Conservation (phyloP, 148 eudicot genomes). For the Camellia sinensis region DNA sequence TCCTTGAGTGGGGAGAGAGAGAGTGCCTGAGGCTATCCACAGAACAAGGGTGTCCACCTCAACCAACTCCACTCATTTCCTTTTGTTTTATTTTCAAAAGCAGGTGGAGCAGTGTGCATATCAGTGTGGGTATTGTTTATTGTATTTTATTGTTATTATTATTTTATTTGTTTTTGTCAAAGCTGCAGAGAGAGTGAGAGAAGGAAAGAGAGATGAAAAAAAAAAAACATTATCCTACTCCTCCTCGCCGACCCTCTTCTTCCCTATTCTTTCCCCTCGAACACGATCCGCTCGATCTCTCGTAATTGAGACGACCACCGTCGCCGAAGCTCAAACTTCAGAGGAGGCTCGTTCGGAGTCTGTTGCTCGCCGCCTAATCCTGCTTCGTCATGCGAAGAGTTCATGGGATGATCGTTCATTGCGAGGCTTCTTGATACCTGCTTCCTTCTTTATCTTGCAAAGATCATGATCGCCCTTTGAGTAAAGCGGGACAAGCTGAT, state of each 20-base stretch:
- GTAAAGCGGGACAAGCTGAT: constrained; percentile 72
- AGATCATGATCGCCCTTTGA: constrained; percentile 96
- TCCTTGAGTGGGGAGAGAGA: too few relatives aligned
- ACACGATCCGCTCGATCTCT: constrained; percentile 24
- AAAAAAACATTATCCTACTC: not conserved
- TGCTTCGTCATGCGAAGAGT: constrained; percentile 83
- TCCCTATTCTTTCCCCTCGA: not conserved
- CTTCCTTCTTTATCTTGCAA: constrained; percentile 16
- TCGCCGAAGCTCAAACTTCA: constrained; percentile 25
- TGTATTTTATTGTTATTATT: too few relatives aligned
- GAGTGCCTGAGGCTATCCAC: too few relatives aligned
- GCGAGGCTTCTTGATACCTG: constrained; percentile 26
- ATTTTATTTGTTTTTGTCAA: too few relatives aligned
- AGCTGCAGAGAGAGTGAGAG: too few relatives aligned
- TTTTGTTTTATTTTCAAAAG: too few relatives aligned
- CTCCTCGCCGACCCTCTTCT: not conserved
- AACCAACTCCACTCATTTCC: too few relatives aligned
- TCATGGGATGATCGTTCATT: constrained; percentile 52
- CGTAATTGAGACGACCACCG: constrained; percentile 20
- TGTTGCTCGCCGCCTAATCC: constrained; percentile 58
- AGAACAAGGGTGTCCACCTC: too few relatives aligned
- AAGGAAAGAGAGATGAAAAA: too few relatives aligned
- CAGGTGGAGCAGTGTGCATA: too few relatives aligned
- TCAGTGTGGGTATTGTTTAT: too few relatives aligned
- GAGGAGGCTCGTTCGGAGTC: constrained; percentile 26